Conservation (phyloP, 495 filamentous ascomycete genomes). For the Hyaloscypha bicolor region DNA sequence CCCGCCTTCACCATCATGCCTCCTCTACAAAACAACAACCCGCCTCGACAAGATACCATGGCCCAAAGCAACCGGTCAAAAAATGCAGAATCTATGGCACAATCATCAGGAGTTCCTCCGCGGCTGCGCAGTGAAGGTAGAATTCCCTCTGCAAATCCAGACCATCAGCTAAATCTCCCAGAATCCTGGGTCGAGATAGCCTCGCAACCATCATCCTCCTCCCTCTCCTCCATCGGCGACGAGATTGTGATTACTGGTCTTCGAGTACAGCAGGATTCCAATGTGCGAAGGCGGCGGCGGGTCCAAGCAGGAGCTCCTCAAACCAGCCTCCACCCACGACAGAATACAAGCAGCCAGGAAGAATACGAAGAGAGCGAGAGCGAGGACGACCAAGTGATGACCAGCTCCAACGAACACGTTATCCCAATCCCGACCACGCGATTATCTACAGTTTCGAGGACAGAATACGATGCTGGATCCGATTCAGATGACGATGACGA, state of each 20-base stretch:
- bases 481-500: constrained; percentile 71
- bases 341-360: constrained; percentile 78
- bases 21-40: constrained; percentile 10
- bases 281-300: constrained; percentile 37
- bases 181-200: constrained; percentile 97
- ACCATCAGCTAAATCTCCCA: constrained; percentile 36
- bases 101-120: constrained; percentile 26
- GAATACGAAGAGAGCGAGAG: constrained; percentile 84
- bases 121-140: constrained; percentile 35
- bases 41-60: constrained; percentile 7
- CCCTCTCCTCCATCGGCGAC: constrained; percentile 84
- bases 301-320: constrained; percentile 31
- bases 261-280: constrained; percentile 58
- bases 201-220: constrained; percentile 87
- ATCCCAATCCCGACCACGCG: constrained; percentile 28
- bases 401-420: constrained; percentile 81
- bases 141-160: neutral
- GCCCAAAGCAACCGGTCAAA: constrained; percentile 16
- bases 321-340: constrained; percentile 43
- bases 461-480: constrained; percentile 44
- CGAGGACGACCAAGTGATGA: constrained; percentile 80
- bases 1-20: constrained; percentile 19
- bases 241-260: constrained; percentile 88
- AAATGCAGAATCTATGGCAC: constrained; percentile 20
- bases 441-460: constrained; percentile 28